phyloP scores from a whole-genome alignment of 208 protist species.

The Trypanosoma congolense region DNA sequence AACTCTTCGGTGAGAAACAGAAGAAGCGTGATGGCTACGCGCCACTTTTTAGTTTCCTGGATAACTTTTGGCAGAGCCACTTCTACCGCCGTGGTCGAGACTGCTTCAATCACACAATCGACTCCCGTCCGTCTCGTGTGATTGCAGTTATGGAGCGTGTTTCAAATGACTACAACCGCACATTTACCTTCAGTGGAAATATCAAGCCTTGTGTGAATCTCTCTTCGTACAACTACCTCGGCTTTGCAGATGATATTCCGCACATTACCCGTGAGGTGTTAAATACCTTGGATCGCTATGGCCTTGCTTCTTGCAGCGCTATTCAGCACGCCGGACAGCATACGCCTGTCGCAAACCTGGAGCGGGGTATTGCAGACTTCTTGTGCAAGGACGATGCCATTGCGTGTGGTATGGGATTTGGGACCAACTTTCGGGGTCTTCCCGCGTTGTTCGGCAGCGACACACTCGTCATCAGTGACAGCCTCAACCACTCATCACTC shows the following conservation, averaged over 20 bases:
- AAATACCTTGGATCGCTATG: constrained; percentile 76
- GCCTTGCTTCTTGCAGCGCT: constrained; percentile 62
- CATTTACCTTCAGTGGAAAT: constrained; percentile 81
- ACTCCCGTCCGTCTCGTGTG: constrained; percentile 85
- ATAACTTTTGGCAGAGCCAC: constrained; percentile 92
- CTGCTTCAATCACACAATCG: constrained; percentile 90
- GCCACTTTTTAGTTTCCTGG: constrained; percentile 93
- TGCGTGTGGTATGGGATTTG: constrained; percentile 93
- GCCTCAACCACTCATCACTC: constrained; percentile 96
- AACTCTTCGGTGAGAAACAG: constrained; percentile 33
- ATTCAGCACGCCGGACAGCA: constrained; percentile 65
- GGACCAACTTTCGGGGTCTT: constrained; percentile 84
- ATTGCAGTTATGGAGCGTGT: constrained; percentile 92
- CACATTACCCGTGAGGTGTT: constrained; percentile 79
- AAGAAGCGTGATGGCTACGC: constrained; percentile 77
- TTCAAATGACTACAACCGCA: constrained; percentile 82
- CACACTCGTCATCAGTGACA: constrained; percentile 92
- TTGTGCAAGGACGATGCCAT: constrained; percentile 93
- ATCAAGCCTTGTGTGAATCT: constrained; percentile 92
- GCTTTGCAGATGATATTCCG: constrained; percentile 93
- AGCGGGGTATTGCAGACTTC: constrained; percentile 90
- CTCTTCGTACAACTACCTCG: constrained; percentile 98
- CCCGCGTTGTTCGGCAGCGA: constrained; percentile 94
- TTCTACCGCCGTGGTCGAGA: constrained; percentile 91
- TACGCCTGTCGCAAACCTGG: constrained; percentile 59